Evolutionary conservation across 495 filamentous ascomycete genomes (phyloP).

Genomic region (Aspergillus heteromorphus): DNA sequence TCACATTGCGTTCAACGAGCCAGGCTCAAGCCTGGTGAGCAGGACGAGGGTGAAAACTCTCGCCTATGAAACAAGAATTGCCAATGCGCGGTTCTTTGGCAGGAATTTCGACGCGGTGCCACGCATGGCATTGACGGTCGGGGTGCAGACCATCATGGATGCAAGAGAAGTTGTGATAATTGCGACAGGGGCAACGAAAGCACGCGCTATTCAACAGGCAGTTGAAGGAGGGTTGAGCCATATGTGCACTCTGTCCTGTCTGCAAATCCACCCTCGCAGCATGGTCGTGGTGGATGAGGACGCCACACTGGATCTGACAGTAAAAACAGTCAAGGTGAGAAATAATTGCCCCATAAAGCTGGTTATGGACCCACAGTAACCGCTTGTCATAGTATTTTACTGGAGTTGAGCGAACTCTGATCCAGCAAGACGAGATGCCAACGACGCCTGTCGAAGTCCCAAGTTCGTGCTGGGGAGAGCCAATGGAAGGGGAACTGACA

Average conservation of each 20-base stretch:
- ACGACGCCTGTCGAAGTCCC: background rate
- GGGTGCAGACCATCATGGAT: constrained; percentile 3
- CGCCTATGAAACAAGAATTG: background rate
- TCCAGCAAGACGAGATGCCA: background rate
- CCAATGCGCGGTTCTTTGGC: constrained; percentile 1
- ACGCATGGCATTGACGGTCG: constrained; percentile 1
- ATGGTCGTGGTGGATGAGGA: constrained; percentile 1
- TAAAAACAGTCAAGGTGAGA: background rate
- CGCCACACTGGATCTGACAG: background rate
- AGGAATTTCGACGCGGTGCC: background rate
- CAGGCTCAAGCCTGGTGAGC: background rate
- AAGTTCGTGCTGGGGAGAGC: background rate
- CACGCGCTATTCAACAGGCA: background rate
- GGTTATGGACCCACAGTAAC: too few relatives aligned
- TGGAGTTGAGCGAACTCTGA: background rate
- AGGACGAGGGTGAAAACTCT: background rate
- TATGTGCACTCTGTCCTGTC: background rate
- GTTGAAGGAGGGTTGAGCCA: background rate
- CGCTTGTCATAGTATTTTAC: background rate
- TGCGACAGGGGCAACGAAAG: background rate
- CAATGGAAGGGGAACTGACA: background rate
- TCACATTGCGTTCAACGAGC: constrained; percentile 3
- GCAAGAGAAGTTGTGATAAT: background rate
- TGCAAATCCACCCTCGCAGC: background rate
- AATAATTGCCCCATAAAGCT: too few relatives aligned